A percentile compares a stretch with the other conserved stretches of the same genome.
phyloP scores from a whole-genome alignment of 1,284 basidiomycete species.

The Ceratobasidium sp. region DNA sequence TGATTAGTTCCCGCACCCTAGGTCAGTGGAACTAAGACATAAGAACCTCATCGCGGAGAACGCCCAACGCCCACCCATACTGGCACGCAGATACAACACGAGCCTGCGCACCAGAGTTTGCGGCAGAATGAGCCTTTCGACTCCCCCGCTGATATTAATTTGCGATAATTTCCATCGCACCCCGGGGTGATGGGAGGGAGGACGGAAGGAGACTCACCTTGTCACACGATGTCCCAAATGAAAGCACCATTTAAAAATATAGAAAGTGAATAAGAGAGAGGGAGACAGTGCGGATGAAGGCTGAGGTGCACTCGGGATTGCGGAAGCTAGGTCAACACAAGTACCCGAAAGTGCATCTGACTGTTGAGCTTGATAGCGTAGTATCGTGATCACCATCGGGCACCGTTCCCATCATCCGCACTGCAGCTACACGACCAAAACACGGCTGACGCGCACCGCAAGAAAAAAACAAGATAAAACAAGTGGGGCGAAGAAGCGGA shows the following conservation, averaged over 20 bases:
- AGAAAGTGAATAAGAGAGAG: too few species aligned
- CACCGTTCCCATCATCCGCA: too few species aligned
- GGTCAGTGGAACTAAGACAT: conserved; percentile 34
- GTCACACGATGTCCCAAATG: too few species aligned
- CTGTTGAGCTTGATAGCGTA: too few species aligned
- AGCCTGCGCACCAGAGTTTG: conserved; percentile 6
- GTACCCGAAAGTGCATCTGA: neutral
- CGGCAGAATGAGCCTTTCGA: conserved; percentile 11
- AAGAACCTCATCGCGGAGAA: conserved; percentile 28
- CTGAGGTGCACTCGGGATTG: conserved; percentile 35
- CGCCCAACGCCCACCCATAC: conserved; percentile 30
- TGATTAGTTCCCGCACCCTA: too few species aligned
- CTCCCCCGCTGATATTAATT: conserved; percentile 16
- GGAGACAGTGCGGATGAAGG: neutral
- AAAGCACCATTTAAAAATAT: too few species aligned
- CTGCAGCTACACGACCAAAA: too few species aligned
- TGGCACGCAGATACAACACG: conserved; percentile 23
- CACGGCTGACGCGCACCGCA: too few species aligned
- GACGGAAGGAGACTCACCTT: too few species aligned
- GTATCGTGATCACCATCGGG: too few species aligned
- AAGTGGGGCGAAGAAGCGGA: too few species aligned
- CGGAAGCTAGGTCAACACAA: conserved; percentile 37
- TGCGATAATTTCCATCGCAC: neutral
- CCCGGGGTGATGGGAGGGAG: neutral
- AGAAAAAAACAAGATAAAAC: too few species aligned